Percentiles rank a stretch among this genome's conserved stretches.
These are phyloP conservation scores for Margaritispora aquatica DNA, from an alignment of 495 filamentous ascomycete species.

Conservation along the genomic window DNA sequence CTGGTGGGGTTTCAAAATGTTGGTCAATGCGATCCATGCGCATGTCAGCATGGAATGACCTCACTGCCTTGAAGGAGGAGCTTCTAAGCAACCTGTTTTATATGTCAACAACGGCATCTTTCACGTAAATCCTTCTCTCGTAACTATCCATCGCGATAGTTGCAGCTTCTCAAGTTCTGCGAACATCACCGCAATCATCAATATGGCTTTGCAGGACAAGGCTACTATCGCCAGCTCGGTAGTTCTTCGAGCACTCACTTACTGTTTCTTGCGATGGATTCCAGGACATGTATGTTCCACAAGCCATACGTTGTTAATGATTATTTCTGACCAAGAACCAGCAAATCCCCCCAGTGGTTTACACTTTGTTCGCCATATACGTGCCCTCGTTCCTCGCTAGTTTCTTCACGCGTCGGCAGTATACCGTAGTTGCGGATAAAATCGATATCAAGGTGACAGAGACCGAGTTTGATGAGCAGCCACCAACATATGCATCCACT, in stretches of 20 bases:
- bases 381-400: conserved; percentile 57
- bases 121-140: not conserved
- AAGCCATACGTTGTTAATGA: not conserved
- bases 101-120: not conserved
- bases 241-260: conserved; percentile 52
- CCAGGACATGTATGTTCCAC: conserved; percentile 24
- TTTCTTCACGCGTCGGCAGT: conserved; percentile 50
- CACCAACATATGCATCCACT: conserved; percentile 13
- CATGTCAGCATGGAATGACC: not conserved
- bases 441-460: conserved; percentile 55
- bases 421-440: conserved; percentile 52
- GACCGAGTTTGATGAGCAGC: conserved; percentile 29
- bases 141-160: not conserved
- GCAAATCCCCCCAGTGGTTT: conserved; percentile 58
- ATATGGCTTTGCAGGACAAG: conserved; percentile 21
- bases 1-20: too few species aligned
- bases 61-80: not conserved
- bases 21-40: not conserved
- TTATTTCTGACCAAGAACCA: conserved; percentile 21
- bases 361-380: conserved; percentile 68
- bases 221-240: conserved; percentile 45
- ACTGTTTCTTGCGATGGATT: conserved; percentile 88
- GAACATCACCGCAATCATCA: not conserved
- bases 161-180: not conserved
- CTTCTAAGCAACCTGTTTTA: not conserved